Percentiles rank a stretch among this genome's conserved stretches.
phyloP scores from a whole-genome alignment of 345 rosid species.

The Arabidopsis thaliana region DNA sequence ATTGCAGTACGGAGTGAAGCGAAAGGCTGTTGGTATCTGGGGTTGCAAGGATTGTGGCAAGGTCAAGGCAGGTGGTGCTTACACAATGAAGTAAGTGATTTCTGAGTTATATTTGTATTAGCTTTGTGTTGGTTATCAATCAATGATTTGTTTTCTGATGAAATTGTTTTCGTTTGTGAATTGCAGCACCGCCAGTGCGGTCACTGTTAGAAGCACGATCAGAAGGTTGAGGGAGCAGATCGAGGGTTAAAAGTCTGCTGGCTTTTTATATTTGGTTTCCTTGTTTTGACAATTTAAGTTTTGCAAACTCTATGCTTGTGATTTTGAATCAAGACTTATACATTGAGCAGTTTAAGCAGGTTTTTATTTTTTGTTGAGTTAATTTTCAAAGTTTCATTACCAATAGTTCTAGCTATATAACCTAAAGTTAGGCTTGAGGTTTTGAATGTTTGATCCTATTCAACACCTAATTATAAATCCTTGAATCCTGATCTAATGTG shows the following conservation, averaged over 20 bases:
- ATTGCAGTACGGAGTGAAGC: conserved; percentile 79
- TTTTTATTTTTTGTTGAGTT: neutral
- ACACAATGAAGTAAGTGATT: conserved; percentile 79
- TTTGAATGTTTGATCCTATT: neutral
- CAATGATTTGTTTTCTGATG: neutral
- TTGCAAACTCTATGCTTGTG: conserved; percentile 3
- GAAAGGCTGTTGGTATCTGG: conserved; percentile 97
- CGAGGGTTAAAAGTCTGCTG: conserved; percentile 61
- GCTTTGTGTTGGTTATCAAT: fast-evolving
- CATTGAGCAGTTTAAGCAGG: neutral
- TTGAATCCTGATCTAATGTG: too few species aligned
- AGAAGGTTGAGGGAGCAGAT: conserved; percentile 95
- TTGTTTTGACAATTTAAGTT: conserved; percentile 12
- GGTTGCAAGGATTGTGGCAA: conserved; percentile 97
- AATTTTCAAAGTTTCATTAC: neutral
- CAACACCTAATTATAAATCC: too few species aligned
- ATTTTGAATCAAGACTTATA: conserved; percentile 24
- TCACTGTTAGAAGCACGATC: conserved; percentile 88
- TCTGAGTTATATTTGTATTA: neutral
- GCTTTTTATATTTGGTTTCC: neutral
- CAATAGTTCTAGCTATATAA: neutral
- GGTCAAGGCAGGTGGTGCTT: conserved; percentile 95
- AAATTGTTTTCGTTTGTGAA: neutral
- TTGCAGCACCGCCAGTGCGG: conserved; percentile 83
- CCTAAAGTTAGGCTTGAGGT: neutral